Conservation (phyloP, 2,329 filamentous ascomycete species). For the Periconia sp. region DNA sequence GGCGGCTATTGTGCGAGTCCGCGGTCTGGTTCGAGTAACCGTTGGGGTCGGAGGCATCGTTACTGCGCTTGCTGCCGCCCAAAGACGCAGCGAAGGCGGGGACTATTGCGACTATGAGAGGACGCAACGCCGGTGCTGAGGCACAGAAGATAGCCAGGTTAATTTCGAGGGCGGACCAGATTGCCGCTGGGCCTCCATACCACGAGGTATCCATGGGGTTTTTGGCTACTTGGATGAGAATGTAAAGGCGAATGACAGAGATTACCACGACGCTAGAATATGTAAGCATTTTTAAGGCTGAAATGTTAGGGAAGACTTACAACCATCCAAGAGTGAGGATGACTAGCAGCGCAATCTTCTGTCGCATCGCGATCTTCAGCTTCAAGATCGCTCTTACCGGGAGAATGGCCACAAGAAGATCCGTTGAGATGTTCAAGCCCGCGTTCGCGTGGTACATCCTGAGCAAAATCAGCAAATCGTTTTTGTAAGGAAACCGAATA, state of each 20-base stretch:
- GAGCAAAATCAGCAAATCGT: not conserved
- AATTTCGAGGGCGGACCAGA: slow-evolving; percentile 34
- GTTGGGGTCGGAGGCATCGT: not conserved
- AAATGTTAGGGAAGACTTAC: slow-evolving; percentile 6
- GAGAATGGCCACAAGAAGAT: slow-evolving; percentile 26
- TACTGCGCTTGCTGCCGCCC: not conserved
- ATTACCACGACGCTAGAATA: slow-evolving; percentile 26
- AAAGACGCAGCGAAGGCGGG: slow-evolving; percentile 18
- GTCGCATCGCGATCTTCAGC: slow-evolving; percentile 21
- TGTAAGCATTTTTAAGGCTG: not conserved
- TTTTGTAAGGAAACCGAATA: not conserved
- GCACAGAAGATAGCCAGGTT: slow-evolving; percentile 38
- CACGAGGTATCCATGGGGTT: slow-evolving; percentile 25
- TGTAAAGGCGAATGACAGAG: slow-evolving; percentile 28
- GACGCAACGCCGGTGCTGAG: slow-evolving; percentile 31
- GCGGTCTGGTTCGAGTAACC: not conserved
- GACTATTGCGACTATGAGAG: slow-evolving; percentile 23
- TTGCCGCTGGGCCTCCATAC: slow-evolving; percentile 23
- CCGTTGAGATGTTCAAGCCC: slow-evolving; percentile 26
- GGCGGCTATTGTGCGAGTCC: not conserved
- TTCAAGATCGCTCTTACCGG: slow-evolving; percentile 27
- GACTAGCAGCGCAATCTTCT: slow-evolving; percentile 22
- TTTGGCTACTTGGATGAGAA: slow-evolving; percentile 14
- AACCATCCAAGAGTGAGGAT: slow-evolving; percentile 35
- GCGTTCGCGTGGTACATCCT: slow-evolving; percentile 27